Percentiles rank a stretch among this genome's conserved stretches.
phyloP scores from a whole-genome alignment of 805 yeast genomes.

The Tetrapisispora taiwanensis region DNA sequence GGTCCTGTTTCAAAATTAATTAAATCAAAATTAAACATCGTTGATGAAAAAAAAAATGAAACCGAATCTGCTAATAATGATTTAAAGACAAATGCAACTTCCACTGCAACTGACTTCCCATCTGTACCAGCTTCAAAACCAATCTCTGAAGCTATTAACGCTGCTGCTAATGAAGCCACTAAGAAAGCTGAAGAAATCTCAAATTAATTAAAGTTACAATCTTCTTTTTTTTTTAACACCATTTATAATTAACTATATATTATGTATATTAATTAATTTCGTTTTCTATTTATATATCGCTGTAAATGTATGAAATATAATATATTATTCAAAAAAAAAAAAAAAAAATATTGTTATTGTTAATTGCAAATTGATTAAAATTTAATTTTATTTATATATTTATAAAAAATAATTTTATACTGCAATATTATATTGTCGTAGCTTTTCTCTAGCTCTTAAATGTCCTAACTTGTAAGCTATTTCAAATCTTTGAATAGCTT shows the following conservation, averaged over 20 bases:
- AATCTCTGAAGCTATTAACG: slow-evolving; percentile 11
- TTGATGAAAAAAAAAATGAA: slow-evolving; percentile 2
- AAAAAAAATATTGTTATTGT: too few relatives aligned
- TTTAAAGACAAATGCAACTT: slow-evolving; percentile 22
- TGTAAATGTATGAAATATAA: not conserved
- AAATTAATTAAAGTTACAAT: not conserved
- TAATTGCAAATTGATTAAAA: too few relatives aligned
- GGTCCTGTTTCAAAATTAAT: slow-evolving; percentile 59
- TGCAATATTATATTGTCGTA: slow-evolving; percentile 1
- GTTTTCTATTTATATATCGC: not conserved
- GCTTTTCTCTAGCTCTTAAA: slow-evolving; percentile 37
- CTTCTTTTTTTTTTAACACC: too few relatives aligned
- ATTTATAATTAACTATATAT: too few relatives aligned
- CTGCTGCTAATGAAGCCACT: slow-evolving; percentile 5
- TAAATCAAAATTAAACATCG: slow-evolving; percentile 27
- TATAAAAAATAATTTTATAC: too few relatives aligned
- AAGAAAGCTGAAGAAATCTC: slow-evolving; percentile 1
- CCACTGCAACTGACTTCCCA: slow-evolving; percentile 31
- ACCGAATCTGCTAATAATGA: slow-evolving; percentile 35
- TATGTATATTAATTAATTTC: not conserved
- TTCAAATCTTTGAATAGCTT: slow-evolving; percentile 42
- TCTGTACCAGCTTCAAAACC: slow-evolving; percentile 29
- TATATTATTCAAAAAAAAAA: not conserved
- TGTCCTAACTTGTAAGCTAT: slow-evolving; percentile 57
- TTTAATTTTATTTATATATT: too few relatives aligned